Conservation (phyloP, 2,329 filamentous ascomycete species). For the Sporothrix pseudoabietina region DNA sequence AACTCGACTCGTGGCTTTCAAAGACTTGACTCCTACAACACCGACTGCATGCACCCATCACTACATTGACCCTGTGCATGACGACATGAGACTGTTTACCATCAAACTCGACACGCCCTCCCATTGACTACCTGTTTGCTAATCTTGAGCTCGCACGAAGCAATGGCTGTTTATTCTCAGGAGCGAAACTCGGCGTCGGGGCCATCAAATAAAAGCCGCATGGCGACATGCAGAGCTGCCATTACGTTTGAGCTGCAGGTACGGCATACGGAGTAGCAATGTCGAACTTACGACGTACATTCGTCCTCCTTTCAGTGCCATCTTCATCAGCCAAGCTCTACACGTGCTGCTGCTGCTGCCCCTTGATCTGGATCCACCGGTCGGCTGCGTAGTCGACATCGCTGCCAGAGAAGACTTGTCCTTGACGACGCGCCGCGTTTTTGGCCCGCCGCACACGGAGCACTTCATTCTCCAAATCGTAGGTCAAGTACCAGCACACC, state of each 20-base stretch:
- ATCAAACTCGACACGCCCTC: background rate
- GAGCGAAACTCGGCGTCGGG: background rate
- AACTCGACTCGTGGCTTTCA: background rate
- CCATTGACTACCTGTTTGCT: too few species aligned
- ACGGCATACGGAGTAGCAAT: background rate
- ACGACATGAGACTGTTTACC: background rate
- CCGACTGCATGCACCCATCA: background rate
- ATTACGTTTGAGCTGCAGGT: background rate
- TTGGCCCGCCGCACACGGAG: constrained; percentile 21
- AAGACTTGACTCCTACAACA: background rate
- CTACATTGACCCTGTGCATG: background rate
- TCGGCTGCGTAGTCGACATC: constrained; percentile 26
- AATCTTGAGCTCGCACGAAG: too few species aligned
- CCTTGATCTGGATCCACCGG: constrained; percentile 14
- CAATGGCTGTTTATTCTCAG: background rate
- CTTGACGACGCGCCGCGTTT: constrained; percentile 2
- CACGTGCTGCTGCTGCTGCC: background rate
- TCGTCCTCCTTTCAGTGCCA: background rate
- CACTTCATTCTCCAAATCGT: constrained; percentile 26
- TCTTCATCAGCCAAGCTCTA: background rate
- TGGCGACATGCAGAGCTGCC: background rate
- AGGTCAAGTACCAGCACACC: constrained; percentile 29
- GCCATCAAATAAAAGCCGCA: background rate
- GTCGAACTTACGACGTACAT: background rate
- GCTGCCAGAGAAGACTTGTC: constrained; percentile 16